Percentiles rank a stretch among this genome's conserved stretches.
These are phyloP conservation scores for Hymenoscyphus infarciens DNA, from an alignment of 2,329 filamentous ascomycete species.

Conservation along the genomic window DNA sequence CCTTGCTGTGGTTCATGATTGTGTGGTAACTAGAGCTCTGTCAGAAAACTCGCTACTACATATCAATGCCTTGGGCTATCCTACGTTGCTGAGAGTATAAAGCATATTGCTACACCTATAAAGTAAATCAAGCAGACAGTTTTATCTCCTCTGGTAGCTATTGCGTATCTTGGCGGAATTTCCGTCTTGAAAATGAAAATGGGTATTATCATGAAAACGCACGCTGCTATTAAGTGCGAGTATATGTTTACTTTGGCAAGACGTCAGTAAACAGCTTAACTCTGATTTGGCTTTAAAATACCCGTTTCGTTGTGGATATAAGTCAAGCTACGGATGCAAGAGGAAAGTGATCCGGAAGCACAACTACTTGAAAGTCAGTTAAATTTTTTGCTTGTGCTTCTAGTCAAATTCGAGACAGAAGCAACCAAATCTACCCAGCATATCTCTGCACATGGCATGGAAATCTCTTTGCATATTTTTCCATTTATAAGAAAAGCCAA, in stretches of 20 bases:
- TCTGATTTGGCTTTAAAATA: slow-evolving; percentile 15
- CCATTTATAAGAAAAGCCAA: background rate
- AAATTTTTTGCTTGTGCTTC: slow-evolving; percentile 11
- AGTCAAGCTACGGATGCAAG: slow-evolving; percentile 33
- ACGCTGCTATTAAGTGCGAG: slow-evolving; percentile 43
- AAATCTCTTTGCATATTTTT: background rate
- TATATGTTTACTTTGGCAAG: slow-evolving; percentile 43
- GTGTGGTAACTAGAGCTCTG: slow-evolving; percentile 48
- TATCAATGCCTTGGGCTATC: slow-evolving; percentile 17
- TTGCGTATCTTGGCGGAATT: slow-evolving; percentile 37
- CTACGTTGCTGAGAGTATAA: slow-evolving; percentile 43
- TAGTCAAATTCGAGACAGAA: background rate
- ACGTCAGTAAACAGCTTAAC: background rate
- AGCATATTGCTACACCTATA: slow-evolving; percentile 43
- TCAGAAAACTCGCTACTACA: slow-evolving; percentile 13
- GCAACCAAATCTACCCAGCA: background rate
- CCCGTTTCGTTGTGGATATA: slow-evolving; percentile 39
- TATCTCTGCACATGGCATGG: background rate
- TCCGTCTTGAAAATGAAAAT: slow-evolving; percentile 37
- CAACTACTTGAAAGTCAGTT: slow-evolving; percentile 17
- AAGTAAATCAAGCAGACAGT: slow-evolving; percentile 44
- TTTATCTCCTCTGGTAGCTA: slow-evolving; percentile 39
- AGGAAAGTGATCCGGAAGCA: slow-evolving; percentile 27
- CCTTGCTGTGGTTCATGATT: slow-evolving; percentile 51
- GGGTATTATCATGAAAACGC: slow-evolving; percentile 40